Evolutionary conservation across 768 basidiomycete species (phyloP), one percentile per base, ranked within the genome.

Genomic region (Serendipita sp.): DNA sequence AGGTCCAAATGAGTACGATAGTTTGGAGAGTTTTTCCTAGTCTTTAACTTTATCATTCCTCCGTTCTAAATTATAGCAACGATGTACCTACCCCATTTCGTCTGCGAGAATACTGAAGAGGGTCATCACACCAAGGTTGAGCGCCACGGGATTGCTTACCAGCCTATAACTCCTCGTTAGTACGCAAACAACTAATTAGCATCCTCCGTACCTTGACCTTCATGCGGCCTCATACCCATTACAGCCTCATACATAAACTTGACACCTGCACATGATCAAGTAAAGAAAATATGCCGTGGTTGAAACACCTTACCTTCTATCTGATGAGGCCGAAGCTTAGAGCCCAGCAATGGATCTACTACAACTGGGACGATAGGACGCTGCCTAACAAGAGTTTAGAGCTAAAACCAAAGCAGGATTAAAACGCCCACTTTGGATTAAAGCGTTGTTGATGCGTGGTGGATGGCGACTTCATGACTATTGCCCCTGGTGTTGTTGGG

Each of bases 161-260:
- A 60, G n/a, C 56, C 56, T 60, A n/a, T 8, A 32, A 28, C 8
- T 24, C 24, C 18, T 35, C 35, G 24, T 60, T 35, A 60, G 56
- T 60, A 10, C 8, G 2, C 16, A 32, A 32, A 60, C 4, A 38
- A 34, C 5, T 30, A 32, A 10, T 4, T 28, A 38, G 10, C 13
- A 60, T 37, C 4, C 56, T 10, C n/a, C 56, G 10, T 35, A 60
- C 56, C 56, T 34, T 60, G 56, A 45, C 51, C 75, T 56, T 94
- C 92, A 67, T 92, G 89, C 72, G 85, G 88, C 64, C 89, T 81
- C 70, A 96, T 76, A 8, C 93, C 94, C 92, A 97, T 97, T 16
- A 94, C 88, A 70, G 87, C 91, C 71, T 94, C 91, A 71, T 99
- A 99, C 77, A 99, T 76, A 74, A 99, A 99, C 72, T 83, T 81